Conservation (phyloP, 2,329 filamentous ascomycete genomes). For the Meredithiella fracta region DNA sequence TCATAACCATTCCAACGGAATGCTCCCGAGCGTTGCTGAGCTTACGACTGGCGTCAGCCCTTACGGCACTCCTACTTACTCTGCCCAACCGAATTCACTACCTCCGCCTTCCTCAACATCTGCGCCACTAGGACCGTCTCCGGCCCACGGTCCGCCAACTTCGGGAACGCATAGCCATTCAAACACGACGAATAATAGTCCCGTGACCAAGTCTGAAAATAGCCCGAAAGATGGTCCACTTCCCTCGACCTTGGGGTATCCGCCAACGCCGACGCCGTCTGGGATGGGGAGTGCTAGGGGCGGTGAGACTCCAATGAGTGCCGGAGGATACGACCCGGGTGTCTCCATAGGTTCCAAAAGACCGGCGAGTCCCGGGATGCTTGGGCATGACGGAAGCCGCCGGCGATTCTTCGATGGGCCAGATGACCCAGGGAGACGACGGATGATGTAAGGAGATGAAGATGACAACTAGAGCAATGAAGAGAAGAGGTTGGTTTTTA, state of each 20-base stretch:
- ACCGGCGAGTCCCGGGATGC: slow-evolving; percentile 32
- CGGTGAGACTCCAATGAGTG: slow-evolving; percentile 18
- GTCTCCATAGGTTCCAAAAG: slow-evolving; percentile 28
- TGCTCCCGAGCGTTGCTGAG: slow-evolving; percentile 45
- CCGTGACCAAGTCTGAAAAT: slow-evolving; percentile 24
- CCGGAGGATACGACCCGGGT: slow-evolving; percentile 22
- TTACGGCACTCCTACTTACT: slow-evolving; percentile 41
- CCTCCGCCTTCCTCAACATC: too few relatives aligned
- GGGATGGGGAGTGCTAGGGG: slow-evolving; percentile 1
- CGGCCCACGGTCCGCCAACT: slow-evolving; percentile 17
- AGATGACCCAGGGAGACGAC: slow-evolving; percentile 9
- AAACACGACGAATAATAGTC: slow-evolving; percentile 23
- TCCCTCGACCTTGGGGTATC: slow-evolving; percentile 22
- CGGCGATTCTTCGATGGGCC: slow-evolving; percentile 13
- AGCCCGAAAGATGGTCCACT: slow-evolving; percentile 28
- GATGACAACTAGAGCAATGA: neutral
- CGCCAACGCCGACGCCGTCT: slow-evolving; percentile 10
- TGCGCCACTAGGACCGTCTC: slow-evolving; percentile 2
- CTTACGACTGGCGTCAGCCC: slow-evolving; percentile 47
- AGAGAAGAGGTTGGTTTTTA: neutral
- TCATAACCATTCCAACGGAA: slow-evolving; percentile 24
- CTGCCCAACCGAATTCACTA: slow-evolving; percentile 14
- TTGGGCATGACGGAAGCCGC: slow-evolving; percentile 28
- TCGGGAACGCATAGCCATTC: neutral
- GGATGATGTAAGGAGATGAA: slow-evolving; percentile 6